Conservation (phyloP, 345 rosid species). For the Brassica cretica region DNA sequence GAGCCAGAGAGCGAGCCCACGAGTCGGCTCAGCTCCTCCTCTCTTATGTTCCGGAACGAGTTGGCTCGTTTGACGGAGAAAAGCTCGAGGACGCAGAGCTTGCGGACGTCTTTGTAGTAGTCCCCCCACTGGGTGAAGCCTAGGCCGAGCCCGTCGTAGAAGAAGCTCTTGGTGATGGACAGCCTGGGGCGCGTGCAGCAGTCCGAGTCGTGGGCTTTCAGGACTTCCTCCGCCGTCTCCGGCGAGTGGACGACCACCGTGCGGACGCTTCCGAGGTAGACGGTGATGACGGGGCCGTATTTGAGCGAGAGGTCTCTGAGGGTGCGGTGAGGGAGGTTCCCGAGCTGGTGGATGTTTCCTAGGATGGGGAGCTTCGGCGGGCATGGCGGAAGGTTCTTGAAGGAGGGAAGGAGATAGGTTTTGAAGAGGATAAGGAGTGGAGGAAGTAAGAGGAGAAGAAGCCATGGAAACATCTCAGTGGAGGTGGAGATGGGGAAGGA, state of each 20-base stretch:
- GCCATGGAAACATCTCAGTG: constrained; percentile 29
- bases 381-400: constrained; percentile 39
- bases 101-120: constrained; percentile 41
- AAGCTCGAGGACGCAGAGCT: constrained; percentile 43
- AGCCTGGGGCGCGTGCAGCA: constrained; percentile 46
- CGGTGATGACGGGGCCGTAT: constrained; percentile 53
- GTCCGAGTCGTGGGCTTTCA: constrained; percentile 42
- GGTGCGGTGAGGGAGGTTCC: constrained; percentile 44
- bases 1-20: constrained; percentile 30
- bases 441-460: constrained; percentile 26
- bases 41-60: constrained; percentile 44
- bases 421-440: constrained; percentile 22
- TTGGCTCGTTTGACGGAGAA: constrained; percentile 46
- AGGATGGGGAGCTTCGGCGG: constrained; percentile 48
- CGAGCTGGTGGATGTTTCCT: constrained; percentile 57
- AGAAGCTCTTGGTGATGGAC: constrained; percentile 34
- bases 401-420: constrained; percentile 16
- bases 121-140: constrained; percentile 46
- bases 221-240: constrained; percentile 46
- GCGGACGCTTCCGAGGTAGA: constrained; percentile 50
- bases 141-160: constrained; percentile 43
- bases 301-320: constrained; percentile 45
- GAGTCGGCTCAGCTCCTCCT: constrained; percentile 43
- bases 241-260: constrained; percentile 53
- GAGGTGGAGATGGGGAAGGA: constrained; percentile 10